These are phyloP conservation scores for Cryptococcus amylolentus DNA, from an alignment of 1,284 basidiomycete species.

Conservation along the genomic window DNA sequence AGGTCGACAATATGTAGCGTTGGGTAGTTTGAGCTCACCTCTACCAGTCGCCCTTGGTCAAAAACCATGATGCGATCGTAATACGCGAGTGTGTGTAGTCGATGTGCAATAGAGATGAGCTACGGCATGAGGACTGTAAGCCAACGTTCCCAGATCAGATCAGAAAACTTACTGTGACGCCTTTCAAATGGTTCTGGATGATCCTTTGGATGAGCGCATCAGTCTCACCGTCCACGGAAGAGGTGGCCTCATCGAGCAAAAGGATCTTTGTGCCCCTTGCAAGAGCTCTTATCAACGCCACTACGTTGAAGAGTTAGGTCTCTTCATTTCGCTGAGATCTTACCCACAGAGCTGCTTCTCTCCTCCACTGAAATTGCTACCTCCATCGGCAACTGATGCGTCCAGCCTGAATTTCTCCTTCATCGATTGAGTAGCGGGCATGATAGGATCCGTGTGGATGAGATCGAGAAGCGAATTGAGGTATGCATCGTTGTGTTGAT, in stretches of 20 bases:
- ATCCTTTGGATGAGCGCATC: slow-evolving; percentile 70
- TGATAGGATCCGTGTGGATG: slow-evolving; percentile 44
- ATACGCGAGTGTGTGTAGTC: slow-evolving; percentile 66
- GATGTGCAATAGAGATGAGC: slow-evolving; percentile 68
- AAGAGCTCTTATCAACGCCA: slow-evolving; percentile 66
- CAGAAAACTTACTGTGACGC: slow-evolving; percentile 26
- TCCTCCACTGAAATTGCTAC: slow-evolving; percentile 56
- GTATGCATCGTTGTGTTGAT: slow-evolving; percentile 55
- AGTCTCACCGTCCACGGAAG: slow-evolving; percentile 70
- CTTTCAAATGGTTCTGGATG: slow-evolving; percentile 65
- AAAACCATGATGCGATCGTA: slow-evolving; percentile 48
- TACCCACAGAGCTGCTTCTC: slow-evolving; percentile 29
- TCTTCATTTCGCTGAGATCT: slow-evolving; percentile 44
- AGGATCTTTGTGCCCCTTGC: slow-evolving; percentile 67
- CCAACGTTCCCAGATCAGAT: not conserved
- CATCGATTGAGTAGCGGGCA: slow-evolving; percentile 23
- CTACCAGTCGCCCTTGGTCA: slow-evolving; percentile 38
- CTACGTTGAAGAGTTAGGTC: slow-evolving; percentile 10
- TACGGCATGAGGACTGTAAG: slow-evolving; percentile 24
- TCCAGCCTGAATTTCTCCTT: slow-evolving; percentile 63
- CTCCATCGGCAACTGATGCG: slow-evolving; percentile 35
- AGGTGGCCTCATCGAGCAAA: slow-evolving; percentile 55
- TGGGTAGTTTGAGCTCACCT: slow-evolving; percentile 15
- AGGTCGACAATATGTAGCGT: not conserved
- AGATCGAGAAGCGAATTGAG: slow-evolving; percentile 55